phyloP scores from a whole-genome alignment of 2,329 filamentous ascomycete genomes.

The Ceratocystis harringtonii region DNA sequence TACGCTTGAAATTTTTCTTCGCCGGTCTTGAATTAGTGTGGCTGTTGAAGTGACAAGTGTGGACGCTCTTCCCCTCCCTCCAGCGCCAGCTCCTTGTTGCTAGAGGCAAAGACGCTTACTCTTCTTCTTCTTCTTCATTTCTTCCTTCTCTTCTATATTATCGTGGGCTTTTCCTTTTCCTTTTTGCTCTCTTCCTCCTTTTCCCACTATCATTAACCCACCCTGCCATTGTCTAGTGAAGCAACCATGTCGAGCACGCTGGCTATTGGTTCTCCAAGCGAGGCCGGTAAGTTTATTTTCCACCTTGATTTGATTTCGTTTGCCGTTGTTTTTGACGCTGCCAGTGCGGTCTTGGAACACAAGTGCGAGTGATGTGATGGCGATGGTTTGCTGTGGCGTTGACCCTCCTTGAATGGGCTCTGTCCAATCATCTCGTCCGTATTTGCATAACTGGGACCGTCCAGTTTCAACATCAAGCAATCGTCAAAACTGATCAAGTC shows the following conservation, averaged over 20 bases:
- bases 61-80: background rate
- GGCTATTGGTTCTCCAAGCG: conserved; percentile 16
- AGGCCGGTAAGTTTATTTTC: conserved; percentile 15
- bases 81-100: background rate
- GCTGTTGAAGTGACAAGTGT: background rate
- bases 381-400: background rate
- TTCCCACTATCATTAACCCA: conserved; percentile 22
- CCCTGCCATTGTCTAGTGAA: conserved; percentile 9
- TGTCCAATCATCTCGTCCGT: background rate
- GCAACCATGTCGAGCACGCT: conserved; percentile 16
- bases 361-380: background rate
- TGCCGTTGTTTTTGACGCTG: background rate
- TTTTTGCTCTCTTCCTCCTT: background rate
- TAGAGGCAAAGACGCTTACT: conserved; percentile 10
- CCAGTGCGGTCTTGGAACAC: background rate
- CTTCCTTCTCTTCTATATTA: conserved; percentile 2
- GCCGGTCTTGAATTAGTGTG: conserved; percentile 3
- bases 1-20: background rate
- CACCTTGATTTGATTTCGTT: background rate
- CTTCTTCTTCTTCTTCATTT: conserved; percentile 12
- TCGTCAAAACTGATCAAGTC: background rate
- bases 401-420: background rate
- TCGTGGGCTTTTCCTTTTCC: conserved; percentile 10
- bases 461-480: background rate
- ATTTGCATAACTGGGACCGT: background rate